phyloP scores from a whole-genome alignment of 2,329 filamentous ascomycete species.

The Escovopsis sp. region DNA sequence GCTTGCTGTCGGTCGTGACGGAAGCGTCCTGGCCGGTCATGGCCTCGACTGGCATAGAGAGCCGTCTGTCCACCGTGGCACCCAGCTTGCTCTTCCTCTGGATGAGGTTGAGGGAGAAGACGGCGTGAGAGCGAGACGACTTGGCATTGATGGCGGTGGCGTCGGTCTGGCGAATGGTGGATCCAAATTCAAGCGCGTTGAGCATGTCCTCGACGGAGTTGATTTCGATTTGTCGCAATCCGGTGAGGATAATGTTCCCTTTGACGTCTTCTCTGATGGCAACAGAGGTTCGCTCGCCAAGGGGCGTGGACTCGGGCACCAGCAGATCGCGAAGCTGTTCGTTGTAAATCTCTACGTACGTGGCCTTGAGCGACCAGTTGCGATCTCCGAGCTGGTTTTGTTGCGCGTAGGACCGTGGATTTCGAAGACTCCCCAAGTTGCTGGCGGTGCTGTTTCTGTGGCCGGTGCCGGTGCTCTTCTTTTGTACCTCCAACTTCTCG shows the following conservation, averaged over 20 bases:
- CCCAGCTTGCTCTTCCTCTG: slow-evolving; percentile 57
- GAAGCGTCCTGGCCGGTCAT: slow-evolving; percentile 50
- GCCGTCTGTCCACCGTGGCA: slow-evolving; percentile 60
- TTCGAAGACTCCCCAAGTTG: slow-evolving; percentile 45
- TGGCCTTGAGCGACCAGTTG: slow-evolving; percentile 84
- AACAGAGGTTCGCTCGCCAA: slow-evolving; percentile 61
- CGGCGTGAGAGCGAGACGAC: slow-evolving; percentile 91
- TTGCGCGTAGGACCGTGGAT: slow-evolving; percentile 55
- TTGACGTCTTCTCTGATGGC: slow-evolving; percentile 88
- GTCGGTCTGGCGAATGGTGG: slow-evolving; percentile 88
- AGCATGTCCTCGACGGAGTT: slow-evolving; percentile 87
- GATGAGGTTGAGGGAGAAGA: slow-evolving; percentile 88
- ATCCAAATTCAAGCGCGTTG: slow-evolving; percentile 80
- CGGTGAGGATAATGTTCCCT: slow-evolving; percentile 86
- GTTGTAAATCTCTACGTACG: slow-evolving; percentile 96
- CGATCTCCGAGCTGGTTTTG: slow-evolving; percentile 45
- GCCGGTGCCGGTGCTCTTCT: slow-evolving; percentile 34
- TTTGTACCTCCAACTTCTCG: slow-evolving; percentile 58
- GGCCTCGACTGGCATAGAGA: slow-evolving; percentile 73
- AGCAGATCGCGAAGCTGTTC: slow-evolving; percentile 87
- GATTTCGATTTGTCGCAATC: slow-evolving; percentile 74
- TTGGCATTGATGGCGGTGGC: slow-evolving; percentile 95
- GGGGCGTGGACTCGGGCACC: slow-evolving; percentile 56
- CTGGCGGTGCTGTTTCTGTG: neutral
- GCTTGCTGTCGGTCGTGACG: slow-evolving; percentile 89